A percentile compares a stretch with the other conserved stretches of the same genome.
Evolutionary conservation across 2,329 filamentous ascomycete genomes (phyloP).

Genomic region (Alternaria panax): DNA sequence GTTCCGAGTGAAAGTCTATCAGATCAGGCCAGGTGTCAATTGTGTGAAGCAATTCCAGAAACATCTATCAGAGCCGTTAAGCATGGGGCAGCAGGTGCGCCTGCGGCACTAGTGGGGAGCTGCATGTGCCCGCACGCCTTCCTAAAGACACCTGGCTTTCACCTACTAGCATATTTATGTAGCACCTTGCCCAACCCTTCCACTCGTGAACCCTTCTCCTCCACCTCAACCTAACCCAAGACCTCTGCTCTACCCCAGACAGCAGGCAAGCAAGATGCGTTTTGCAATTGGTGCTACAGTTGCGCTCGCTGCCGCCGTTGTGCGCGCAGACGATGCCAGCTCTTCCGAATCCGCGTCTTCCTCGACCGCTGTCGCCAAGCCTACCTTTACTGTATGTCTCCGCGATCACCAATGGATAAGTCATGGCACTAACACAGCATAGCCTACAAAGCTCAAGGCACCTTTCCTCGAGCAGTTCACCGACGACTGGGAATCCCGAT

Average conservation of each 20-base stretch:
- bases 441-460: conserved; percentile 89
- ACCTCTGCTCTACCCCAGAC: conserved; percentile 39
- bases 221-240: conserved; percentile 27
- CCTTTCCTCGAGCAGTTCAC: conserved; percentile 99
- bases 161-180: conserved; percentile 1
- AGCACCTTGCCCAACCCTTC: conserved; percentile 28
- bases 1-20: background rate
- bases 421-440: conserved; percentile 29
- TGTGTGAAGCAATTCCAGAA: conserved; percentile 30
- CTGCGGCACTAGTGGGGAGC: conserved; percentile 15
- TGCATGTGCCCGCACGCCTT: conserved; percentile 19
- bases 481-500: conserved; percentile 91
- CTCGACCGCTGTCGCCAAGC: conserved; percentile 69
- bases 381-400: conserved; percentile 83
- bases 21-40: conserved; percentile 33
- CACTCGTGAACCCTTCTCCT: conserved; percentile 24
- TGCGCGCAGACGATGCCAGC: conserved; percentile 68
- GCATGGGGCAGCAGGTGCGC: conserved; percentile 13
- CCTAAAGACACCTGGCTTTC: conserved; percentile 1
- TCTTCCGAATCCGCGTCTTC: conserved; percentile 59
- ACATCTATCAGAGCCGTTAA: conserved; percentile 23
- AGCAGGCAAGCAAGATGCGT: conserved; percentile 52
- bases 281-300: conserved; percentile 78
- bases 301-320: conserved; percentile 74
- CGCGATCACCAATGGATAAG: background rate